A percentile compares a stretch with the other conserved stretches of the same genome.
phyloP scores from a whole-genome alignment of 345 rosid species.

The Citrus sp. region DNA sequence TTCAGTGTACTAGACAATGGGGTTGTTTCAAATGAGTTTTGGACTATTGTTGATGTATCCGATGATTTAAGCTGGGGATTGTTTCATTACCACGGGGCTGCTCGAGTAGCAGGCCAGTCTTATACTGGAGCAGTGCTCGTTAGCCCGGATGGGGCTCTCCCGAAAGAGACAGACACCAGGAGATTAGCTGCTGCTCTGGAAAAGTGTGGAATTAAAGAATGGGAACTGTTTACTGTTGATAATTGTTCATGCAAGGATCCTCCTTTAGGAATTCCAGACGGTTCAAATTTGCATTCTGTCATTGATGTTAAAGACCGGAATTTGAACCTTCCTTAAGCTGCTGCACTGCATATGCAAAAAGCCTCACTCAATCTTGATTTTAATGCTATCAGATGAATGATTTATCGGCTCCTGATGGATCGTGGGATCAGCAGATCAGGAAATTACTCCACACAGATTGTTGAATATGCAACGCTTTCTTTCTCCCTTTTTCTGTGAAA shows the following conservation, averaged over 20 bases:
- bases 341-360: background rate
- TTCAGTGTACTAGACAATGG: slow-evolving; percentile 91
- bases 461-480: background rate
- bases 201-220: slow-evolving; percentile 76
- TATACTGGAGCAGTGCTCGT: slow-evolving; percentile 91
- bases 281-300: slow-evolving; percentile 58
- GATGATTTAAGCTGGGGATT: slow-evolving; percentile 92
- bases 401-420: background rate
- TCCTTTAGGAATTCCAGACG: slow-evolving; percentile 77
- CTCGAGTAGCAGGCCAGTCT: slow-evolving; percentile 89
- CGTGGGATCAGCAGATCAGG: background rate
- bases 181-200: slow-evolving; percentile 56
- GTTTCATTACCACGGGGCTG: slow-evolving; percentile 88
- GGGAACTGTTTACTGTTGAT: slow-evolving; percentile 85
- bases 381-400: background rate
- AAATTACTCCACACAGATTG: background rate
- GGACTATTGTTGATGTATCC: slow-evolving; percentile 80
- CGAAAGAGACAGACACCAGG: slow-evolving; percentile 38
- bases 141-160: slow-evolving; percentile 74
- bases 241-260: slow-evolving; percentile 71
- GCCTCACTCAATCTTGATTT: background rate
- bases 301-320: slow-evolving; percentile 29
- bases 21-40: slow-evolving; percentile 84
- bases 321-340: slow-evolving; percentile 3
- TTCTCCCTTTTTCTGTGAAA: background rate